phyloP scores from a whole-genome alignment of 2,329 filamentous ascomycete genomes.

The Fusarium equiseti region DNA sequence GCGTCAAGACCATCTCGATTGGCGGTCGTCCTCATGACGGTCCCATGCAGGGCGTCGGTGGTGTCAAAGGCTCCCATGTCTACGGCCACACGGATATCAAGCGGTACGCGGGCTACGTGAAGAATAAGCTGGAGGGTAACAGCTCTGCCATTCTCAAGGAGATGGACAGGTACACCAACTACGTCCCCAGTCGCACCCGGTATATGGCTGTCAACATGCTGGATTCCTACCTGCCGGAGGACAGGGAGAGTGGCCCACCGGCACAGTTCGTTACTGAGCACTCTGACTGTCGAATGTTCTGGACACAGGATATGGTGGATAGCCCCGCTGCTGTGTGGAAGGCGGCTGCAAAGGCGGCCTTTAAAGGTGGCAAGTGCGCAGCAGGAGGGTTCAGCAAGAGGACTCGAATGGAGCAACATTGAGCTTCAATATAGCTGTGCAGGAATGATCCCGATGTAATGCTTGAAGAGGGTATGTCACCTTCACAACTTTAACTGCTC shows the following conservation, averaged over 20 bases:
- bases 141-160: not conserved
- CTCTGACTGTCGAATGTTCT: not conserved
- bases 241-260: not conserved
- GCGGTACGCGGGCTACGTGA: not conserved
- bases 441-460: no score
- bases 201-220: not conserved
- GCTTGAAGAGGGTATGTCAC: no score
- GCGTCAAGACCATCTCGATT: not conserved
- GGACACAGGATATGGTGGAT: no score
- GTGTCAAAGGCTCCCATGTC: not conserved
- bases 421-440: no score
- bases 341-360: no score
- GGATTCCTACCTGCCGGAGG: not conserved
- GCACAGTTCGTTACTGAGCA: not conserved
- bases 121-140: not conserved
- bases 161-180: not conserved
- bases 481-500: no score
- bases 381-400: no score
- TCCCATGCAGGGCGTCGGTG: not conserved
- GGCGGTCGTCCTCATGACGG: not conserved
- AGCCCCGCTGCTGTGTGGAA: no score
- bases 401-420: no score
- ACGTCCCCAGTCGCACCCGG: not conserved
- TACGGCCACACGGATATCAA: not conserved
- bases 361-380: no score